Base-by-base conservation (phyloP, 2,329 filamentous ascomycete species). In the Rachicladosporium sp. region DNA sequence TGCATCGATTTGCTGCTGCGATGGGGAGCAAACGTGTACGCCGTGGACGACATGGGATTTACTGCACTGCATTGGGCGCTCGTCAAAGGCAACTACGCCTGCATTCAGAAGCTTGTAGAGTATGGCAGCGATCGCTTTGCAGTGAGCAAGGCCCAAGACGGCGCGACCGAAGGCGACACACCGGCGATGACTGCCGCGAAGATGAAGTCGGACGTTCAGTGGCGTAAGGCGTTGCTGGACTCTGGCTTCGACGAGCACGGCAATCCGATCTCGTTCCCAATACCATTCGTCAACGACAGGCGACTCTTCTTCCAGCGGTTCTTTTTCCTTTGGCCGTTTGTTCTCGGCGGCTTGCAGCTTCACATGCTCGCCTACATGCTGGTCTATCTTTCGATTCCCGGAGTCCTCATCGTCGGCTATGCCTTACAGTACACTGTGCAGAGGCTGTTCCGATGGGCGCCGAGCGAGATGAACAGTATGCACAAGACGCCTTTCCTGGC, bases 21-120 rank as follows among this genome's bases (percentile, higher is more conserved):
- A 50, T 98, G 91, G 87, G 93, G 91, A 38, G 91, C 91, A 30
- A 91, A 87, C 57, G 86, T 95, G 6, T 86, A 93, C 61, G 81
- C 85, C 29, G 78, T 74, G 23, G 91, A 98, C 54, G 87, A 95
- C 57, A 82, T 88, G 50, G 89, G 89, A 21, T 91, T 96, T 59
- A 94, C 89, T 0, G 87, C 91, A 3, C 67, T 98, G 49, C 91
- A 98, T 58, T 98, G 91, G 91, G 88, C 87, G 1, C 68, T 98
- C 35, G 91, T 98, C 29, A 94, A 93, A 63, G 91, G 93, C 9
- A 91, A 82, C 36, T 76, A 84, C 44, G 79, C 79, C 8, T 95
- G 88, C 58, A 82, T 98, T 46, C 79, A 93, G 57, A 96, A 95
- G 63, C 70, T 98, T 33, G 74, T 98, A 50, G 91, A 98, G 66